A percentile compares a stretch with the other conserved stretches of the same genome.
Conservation (phyloP, 2,329 filamentous ascomycete genomes). For the Sporothrix humicola region DNA sequence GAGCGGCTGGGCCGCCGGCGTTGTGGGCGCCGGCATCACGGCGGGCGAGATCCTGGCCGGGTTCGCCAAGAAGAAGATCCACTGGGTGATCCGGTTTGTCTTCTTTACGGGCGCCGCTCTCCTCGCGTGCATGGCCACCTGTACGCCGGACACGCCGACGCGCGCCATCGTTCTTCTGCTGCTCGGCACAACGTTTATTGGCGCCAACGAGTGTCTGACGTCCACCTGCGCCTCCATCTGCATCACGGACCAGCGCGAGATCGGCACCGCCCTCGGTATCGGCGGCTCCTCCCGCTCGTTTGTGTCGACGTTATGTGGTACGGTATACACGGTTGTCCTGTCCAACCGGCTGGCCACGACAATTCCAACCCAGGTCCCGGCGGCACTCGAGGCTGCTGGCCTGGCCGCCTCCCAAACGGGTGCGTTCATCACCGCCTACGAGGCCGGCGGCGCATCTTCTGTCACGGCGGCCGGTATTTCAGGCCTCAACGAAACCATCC, state of each 20-base stretch:
- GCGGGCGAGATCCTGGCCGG: conserved; percentile 42
- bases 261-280: conserved; percentile 47
- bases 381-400: conserved; percentile 46
- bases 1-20: conserved; percentile 41
- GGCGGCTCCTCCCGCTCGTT: conserved; percentile 48
- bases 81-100: conserved; percentile 45
- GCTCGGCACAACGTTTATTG: conserved; percentile 46
- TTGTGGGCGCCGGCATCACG: conserved; percentile 42
- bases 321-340: conserved; percentile 46
- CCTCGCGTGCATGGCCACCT: conserved; percentile 44
- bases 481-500: conserved; percentile 44
- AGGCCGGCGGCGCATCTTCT: conserved; percentile 35
- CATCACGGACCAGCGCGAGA: conserved; percentile 45
- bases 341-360: conserved; percentile 44
- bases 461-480: conserved; percentile 40
- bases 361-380: conserved; percentile 43
- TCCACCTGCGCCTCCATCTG: conserved; percentile 46
- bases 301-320: conserved; percentile 45
- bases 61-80: conserved; percentile 40
- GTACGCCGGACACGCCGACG: conserved; percentile 41
- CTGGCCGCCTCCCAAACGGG: conserved; percentile 46
- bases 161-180: conserved; percentile 42
- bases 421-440: conserved; percentile 46
- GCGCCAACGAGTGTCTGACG: conserved; percentile 46
- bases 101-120: conserved; percentile 43